phyloP scores from a whole-genome alignment of 805 yeast genomes.

The Hanseniaspora meyeri region DNA sequence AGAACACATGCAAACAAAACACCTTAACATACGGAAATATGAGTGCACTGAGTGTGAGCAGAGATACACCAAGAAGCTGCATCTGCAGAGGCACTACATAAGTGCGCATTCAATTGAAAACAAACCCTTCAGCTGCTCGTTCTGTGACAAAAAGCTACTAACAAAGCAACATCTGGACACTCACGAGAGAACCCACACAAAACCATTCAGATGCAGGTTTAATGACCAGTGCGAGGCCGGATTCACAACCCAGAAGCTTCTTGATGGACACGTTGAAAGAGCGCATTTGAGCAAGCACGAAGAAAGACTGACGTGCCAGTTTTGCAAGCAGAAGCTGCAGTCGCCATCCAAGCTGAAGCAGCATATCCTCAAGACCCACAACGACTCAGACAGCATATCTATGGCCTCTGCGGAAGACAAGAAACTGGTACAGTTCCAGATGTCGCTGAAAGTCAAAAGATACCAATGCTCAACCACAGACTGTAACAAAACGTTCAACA shows the following conservation, averaged over 20 bases:
- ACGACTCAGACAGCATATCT: conserved; percentile 25
- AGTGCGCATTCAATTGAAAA: conserved; percentile 42
- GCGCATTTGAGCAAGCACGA: conserved; percentile 57
- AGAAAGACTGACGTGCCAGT: conserved; percentile 40
- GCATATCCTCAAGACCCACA: conserved; percentile 58
- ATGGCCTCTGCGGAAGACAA: neutral
- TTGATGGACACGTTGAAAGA: conserved; percentile 62
- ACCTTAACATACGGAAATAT: conserved; percentile 68
- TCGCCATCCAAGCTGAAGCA: conserved; percentile 53
- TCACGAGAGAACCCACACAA: conserved; percentile 71
- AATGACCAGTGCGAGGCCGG: conserved; percentile 48
- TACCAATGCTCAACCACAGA: conserved; percentile 53
- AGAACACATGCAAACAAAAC: conserved; percentile 62
- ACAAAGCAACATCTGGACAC: conserved; percentile 69
- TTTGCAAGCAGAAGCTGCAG: conserved; percentile 52
- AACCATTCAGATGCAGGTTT: conserved; percentile 43
- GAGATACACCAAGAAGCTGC: conserved; percentile 65
- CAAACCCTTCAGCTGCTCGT: conserved; percentile 60
- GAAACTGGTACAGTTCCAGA: conserved; percentile 6
- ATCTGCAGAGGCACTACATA: conserved; percentile 57
- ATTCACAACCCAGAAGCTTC: conserved; percentile 32
- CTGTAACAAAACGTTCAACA: conserved; percentile 48
- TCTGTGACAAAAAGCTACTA: conserved; percentile 73
- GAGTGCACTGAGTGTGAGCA: conserved; percentile 52
- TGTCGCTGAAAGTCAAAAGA: conserved; percentile 16